phyloP scores from a whole-genome alignment of 768 basidiomycete species.

The Boletus rufocinnamomeus region DNA sequence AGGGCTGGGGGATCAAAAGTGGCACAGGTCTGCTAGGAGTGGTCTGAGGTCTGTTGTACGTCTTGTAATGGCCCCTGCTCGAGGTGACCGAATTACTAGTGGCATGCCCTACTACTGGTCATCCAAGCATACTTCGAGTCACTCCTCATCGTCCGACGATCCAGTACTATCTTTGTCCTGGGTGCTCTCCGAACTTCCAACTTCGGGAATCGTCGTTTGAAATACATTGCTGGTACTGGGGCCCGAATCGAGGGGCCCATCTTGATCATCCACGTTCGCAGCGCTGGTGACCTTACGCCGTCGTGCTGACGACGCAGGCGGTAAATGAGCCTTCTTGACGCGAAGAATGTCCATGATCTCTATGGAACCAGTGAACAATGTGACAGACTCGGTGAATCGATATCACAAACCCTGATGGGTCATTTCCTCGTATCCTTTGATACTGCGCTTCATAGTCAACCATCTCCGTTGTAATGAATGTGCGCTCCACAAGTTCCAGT shows the following conservation, averaged over 20 bases:
- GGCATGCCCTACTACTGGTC: background rate
- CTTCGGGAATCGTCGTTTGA: conserved; percentile 26
- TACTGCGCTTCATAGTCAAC: conserved; percentile 74
- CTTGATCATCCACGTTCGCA: conserved; percentile 46
- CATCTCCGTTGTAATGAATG: conserved; percentile 79
- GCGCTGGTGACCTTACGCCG: conserved; percentile 57
- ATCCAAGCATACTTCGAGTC: background rate
- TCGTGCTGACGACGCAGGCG: conserved; percentile 39
- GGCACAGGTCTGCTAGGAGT: conserved; percentile 71
- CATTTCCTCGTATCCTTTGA: conserved; percentile 81
- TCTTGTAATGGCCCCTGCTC: background rate
- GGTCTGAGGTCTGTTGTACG: conserved; percentile 36
- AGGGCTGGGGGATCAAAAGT: conserved; percentile 66
- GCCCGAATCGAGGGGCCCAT: conserved; percentile 29
- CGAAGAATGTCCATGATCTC: conserved; percentile 83
- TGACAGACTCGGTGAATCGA: background rate
- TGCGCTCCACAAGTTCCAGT: conserved; percentile 86
- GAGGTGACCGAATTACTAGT: background rate
- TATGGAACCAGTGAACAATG: conserved; percentile 31
- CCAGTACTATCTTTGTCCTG: conserved; percentile 20
- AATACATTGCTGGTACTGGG: conserved; percentile 24
- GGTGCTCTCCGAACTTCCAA: conserved; percentile 10
- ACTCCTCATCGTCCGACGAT: conserved; percentile 25
- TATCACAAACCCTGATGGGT: conserved; percentile 62
- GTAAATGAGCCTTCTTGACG: conserved; percentile 67